phyloP scores from a whole-genome alignment of 2,329 filamentous ascomycete genomes.

The Aaosphaeria pasadenensis region DNA sequence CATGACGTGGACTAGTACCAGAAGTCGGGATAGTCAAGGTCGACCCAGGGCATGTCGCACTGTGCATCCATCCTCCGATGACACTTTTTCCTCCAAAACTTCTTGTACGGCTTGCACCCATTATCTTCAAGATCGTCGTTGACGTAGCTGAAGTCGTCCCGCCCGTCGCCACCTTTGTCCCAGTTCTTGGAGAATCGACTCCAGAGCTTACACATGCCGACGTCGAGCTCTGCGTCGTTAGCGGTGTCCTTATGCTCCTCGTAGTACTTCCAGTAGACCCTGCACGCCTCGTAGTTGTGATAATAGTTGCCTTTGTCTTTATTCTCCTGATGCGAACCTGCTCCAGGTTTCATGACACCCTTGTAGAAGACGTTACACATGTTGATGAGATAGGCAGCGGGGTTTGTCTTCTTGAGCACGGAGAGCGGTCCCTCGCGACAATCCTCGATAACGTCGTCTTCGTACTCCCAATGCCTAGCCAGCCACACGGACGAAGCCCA shows the following conservation, averaged over 20 bases:
- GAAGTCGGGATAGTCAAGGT: too few relatives aligned
- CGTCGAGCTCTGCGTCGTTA: neutral
- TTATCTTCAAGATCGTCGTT: neutral
- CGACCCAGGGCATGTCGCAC: too few relatives aligned
- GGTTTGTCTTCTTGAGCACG: neutral
- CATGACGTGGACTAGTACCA: too few relatives aligned
- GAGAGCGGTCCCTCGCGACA: neutral
- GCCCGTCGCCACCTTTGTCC: neutral
- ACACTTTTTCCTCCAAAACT: neutral
- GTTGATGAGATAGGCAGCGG: constrained; percentile 1
- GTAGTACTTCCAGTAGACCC: neutral
- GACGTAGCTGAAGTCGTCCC: constrained; percentile 1
- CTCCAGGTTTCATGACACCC: neutral
- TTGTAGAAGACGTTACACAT: neutral
- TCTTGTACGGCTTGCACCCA: neutral
- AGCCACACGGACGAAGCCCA: neutral
- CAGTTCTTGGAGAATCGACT: neutral
- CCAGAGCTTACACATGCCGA: constrained; percentile 1
- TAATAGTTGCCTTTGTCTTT: neutral
- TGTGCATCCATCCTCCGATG: too few relatives aligned
- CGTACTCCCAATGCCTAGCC: neutral
- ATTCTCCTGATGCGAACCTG: neutral
- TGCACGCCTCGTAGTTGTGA: neutral
- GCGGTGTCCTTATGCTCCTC: neutral
- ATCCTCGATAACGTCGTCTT: neutral